Conservation (phyloP, 192 early-diverging fungal genomes). For the Dissophora globulifera region DNA sequence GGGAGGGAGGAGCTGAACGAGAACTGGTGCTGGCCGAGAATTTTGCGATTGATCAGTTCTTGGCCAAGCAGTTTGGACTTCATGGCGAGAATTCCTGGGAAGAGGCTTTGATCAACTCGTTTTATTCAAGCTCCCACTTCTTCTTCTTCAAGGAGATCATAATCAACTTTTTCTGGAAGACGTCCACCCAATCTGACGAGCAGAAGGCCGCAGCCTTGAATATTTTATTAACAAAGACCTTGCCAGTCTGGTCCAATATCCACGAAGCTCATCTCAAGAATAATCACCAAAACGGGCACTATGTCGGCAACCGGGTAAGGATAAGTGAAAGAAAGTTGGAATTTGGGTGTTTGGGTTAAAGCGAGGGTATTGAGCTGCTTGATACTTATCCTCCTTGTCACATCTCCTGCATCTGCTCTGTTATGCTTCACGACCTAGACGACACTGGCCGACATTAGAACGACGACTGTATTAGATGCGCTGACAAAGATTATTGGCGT, state of each 20-base stretch:
- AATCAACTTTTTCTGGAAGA: slow-evolving; percentile 35
- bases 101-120: slow-evolving; percentile 31
- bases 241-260: slow-evolving; percentile 7
- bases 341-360: no score
- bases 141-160: slow-evolving; percentile 40
- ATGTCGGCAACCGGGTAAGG: slow-evolving; percentile 37
- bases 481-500: slow-evolving; percentile 27
- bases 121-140: slow-evolving; percentile 28
- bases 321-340: no score
- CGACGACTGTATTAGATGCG: slow-evolving; percentile 21
- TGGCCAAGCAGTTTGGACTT: slow-evolving; percentile 34
- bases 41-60: slow-evolving; percentile 32
- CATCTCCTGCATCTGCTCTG: no score
- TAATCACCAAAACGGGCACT: slow-evolving; percentile 26
- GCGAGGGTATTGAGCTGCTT: no score
- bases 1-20: slow-evolving; percentile 3
- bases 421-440: neutral
- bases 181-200: slow-evolving; percentile 2
- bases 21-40: slow-evolving; percentile 28
- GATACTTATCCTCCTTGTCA: no score
- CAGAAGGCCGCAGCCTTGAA: slow-evolving; percentile 20
- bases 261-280: slow-evolving; percentile 29
- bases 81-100: slow-evolving; percentile 33
- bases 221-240: slow-evolving; percentile 12
- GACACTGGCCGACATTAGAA: slow-evolving; percentile 30